These are phyloP conservation scores for Telopea speciosissima DNA, from an alignment of 177 flowering plant species.

Conservation along the genomic window DNA sequence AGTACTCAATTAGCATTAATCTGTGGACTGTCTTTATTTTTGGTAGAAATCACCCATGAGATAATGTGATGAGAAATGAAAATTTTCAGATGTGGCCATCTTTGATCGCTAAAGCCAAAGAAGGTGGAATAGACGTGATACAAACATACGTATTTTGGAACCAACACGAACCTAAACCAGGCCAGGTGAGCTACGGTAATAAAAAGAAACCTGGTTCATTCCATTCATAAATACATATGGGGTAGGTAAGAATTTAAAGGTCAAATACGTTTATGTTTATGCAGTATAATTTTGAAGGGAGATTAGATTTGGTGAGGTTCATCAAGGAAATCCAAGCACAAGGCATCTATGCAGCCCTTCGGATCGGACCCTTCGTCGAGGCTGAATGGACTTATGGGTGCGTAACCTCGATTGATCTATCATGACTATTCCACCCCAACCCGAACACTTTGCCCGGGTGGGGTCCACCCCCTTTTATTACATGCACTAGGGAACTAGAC, in stretches of 20 bases:
- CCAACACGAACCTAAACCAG: constrained; percentile 69
- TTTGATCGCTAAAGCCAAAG: constrained; percentile 65
- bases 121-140: constrained; percentile 79
- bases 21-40: too few relatives aligned
- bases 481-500: too few relatives aligned
- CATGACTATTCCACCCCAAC: too few relatives aligned
- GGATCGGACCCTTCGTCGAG: constrained; percentile 89
- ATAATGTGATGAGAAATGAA: background rate
- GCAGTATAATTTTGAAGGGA: constrained; percentile 80
- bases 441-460: too few relatives aligned
- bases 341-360: constrained; percentile 62
- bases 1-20: too few relatives aligned
- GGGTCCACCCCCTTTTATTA: too few relatives aligned
- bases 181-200: constrained; percentile 49
- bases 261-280: background rate
- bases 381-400: constrained; percentile 92
- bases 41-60: too few relatives aligned
- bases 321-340: constrained; percentile 64
- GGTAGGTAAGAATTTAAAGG: too few relatives aligned
- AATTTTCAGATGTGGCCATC: constrained; percentile 80
- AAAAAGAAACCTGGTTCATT: background rate
- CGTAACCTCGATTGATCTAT: constrained; percentile 28
- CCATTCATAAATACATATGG: background rate
- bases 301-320: constrained; percentile 55
- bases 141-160: constrained; percentile 89